Evolutionary conservation across 2,329 filamentous ascomycete genomes (phyloP), one percentile per base, ranked within the genome.

Genomic region (Epichloe sibirici): DNA sequence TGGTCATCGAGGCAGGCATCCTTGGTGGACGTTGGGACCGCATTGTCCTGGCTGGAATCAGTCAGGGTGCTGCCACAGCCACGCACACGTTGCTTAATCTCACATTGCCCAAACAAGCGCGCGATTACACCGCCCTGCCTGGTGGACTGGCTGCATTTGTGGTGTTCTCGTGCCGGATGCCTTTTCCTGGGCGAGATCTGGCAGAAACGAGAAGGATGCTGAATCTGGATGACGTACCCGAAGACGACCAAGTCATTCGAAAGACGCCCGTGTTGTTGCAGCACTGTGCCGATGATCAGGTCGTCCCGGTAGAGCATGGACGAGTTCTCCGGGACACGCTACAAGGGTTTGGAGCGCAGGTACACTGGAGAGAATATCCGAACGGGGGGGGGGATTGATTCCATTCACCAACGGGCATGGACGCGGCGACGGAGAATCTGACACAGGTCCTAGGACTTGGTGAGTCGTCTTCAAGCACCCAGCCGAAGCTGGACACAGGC

Each of bases 41-140:
- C 5, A 57, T 77, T 23, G 62, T 76, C 5, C 58, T 76, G 0
- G 69, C 69, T 6, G 73, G 74, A 0, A 73, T 76, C 49, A 73
- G 72, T 51, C 70, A 73, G 63, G 74, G 73, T 21, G 70, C 63
- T 2, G 71, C 73, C 0, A 71, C 72, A 4, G 62, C 65, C 25
- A 59, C 66, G 2, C 67, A 70, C 39, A 61, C 65, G 3, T 56
- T 74, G 2, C 61, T 74, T 39, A 69, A 66, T 45, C 53, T 73
- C 7, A 52, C 59, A 2, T 43, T 66, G 0, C 63, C 62, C 2
- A 40, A 43, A 3, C 53, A 42, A 12, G 38, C 25, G 3, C 17
- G 39, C 17, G 51, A 46, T 43, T 42, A 40, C 13, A 45, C 42
- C n/a, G n/a, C 17, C n/a, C 34, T 46, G 17, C 45, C 45, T 6